These are phyloP conservation scores for Fistulinella prunicolor DNA, from an alignment of 768 basidiomycete genomes.

Conservation along the genomic window DNA sequence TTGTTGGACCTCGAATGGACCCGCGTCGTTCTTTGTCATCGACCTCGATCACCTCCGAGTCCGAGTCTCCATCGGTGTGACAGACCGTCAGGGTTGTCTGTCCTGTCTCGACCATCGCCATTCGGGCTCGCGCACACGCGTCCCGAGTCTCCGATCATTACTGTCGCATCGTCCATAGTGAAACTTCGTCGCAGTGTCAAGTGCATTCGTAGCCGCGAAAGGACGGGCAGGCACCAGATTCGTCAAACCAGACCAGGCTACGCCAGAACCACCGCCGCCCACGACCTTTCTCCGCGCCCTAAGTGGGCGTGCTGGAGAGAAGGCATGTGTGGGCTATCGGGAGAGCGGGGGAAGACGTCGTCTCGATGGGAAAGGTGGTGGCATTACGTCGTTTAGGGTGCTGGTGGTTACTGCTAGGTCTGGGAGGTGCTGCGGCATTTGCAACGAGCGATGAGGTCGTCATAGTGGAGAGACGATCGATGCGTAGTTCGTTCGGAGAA, in stretches of 20 bases:
- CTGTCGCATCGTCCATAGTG: neutral
- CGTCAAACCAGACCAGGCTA: too few relatives aligned
- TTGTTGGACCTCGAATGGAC: neutral
- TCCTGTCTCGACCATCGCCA: neutral
- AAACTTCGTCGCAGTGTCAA: conserved; percentile 1
- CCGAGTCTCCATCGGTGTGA: neutral
- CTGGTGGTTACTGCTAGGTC: neutral
- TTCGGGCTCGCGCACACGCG: neutral
- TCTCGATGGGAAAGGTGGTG: neutral
- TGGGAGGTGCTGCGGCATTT: neutral
- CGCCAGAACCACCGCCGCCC: too few relatives aligned
- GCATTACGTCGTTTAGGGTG: neutral
- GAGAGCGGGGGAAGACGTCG: neutral
- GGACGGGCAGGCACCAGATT: too few relatives aligned
- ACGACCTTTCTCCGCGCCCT: conserved; percentile 15
- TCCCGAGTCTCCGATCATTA: neutral
- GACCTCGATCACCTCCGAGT: neutral
- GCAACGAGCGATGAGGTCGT: neutral
- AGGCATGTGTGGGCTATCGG: conserved; percentile 5
- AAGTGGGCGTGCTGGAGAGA: conserved; percentile 18
- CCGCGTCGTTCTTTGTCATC: neutral
- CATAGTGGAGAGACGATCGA: neutral
- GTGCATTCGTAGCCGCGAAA: neutral
- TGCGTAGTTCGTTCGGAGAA: neutral
- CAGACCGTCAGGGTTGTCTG: neutral